These are phyloP conservation scores for Magnolia kwangsiensis DNA, from an alignment of 164 flowering plant genomes.

Conservation along the genomic window DNA sequence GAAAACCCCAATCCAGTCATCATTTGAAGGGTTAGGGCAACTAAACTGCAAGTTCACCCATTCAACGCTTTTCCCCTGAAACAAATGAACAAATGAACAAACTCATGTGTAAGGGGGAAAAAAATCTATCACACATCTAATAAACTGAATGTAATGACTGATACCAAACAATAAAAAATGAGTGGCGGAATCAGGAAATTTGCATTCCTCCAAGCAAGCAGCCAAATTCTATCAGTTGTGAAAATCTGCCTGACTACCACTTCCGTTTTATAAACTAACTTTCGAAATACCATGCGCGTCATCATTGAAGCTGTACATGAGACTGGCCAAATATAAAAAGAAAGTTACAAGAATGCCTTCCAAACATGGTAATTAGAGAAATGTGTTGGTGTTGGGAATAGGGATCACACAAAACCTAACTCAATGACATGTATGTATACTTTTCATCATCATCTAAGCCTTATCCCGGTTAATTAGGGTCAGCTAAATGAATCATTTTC, in stretches of 20 bases:
- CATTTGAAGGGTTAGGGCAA: conserved; percentile 48
- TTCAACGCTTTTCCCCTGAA: conserved; percentile 52
- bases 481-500: no score
- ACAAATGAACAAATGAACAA: conserved; percentile 2
- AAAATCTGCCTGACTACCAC: neutral
- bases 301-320: no score
- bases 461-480: no score
- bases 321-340: no score
- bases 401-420: no score
- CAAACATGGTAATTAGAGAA: no score
- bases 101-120: neutral
- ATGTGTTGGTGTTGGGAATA: no score
- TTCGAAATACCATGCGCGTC: no score
- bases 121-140: neutral
- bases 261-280: no score
- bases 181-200: neutral
- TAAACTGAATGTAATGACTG: neutral
- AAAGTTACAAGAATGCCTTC: no score
- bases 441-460: no score
- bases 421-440: no score
- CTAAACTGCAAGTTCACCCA: conserved; percentile 59
- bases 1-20: conserved; percentile 97
- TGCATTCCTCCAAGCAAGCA: neutral
- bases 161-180: neutral
- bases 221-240: neutral